These are phyloP conservation scores for Phytopythium oedochilum DNA, from an alignment of 352 stramenopile species.

Conservation along the genomic window DNA sequence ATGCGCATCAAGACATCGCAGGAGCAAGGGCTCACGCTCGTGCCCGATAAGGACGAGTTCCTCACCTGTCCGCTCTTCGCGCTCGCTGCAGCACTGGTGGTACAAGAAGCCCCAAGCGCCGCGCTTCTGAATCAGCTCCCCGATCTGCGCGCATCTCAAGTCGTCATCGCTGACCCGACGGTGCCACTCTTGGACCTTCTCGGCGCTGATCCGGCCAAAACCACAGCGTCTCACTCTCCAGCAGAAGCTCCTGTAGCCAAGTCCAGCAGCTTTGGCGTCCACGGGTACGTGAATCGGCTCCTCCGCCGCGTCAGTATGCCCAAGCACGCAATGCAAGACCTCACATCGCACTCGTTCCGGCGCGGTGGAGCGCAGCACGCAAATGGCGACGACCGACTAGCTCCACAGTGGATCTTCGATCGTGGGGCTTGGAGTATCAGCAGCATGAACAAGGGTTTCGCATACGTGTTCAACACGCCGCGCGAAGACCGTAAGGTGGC, in stretches of 20 bases:
- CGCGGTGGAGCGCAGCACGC: conserved; percentile 18
- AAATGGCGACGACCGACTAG: conserved; percentile 10
- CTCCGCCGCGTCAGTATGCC: neutral
- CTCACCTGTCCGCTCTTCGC: conserved; percentile 1
- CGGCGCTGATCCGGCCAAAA: too few relatives aligned
- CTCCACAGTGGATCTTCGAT: conserved; percentile 26
- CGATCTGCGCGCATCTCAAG: neutral
- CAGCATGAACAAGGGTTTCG: conserved; percentile 20
- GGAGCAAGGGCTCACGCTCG: conserved; percentile 4
- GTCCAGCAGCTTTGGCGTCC: neutral
- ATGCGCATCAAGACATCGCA: conserved; percentile 7
- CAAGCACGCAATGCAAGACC: neutral
- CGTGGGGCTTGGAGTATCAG: conserved; percentile 24
- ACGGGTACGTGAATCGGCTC: neutral
- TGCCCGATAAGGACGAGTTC: conserved; percentile 1
- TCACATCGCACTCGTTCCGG: conserved; percentile 24
- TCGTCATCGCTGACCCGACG: too few relatives aligned
- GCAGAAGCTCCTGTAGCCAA: neutral
- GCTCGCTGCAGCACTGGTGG: neutral
- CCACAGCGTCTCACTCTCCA: neutral
- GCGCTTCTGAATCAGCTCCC: neutral
- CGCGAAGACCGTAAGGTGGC: conserved; percentile 81
- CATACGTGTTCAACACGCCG: conserved; percentile 23
- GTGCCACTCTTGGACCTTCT: too few relatives aligned
- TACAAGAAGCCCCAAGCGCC: neutral